Percentiles rank a stretch among this genome's conserved stretches.
These are phyloP conservation scores for Phytopythium oedochilum DNA, from an alignment of 352 stramenopile species.

Conservation along the genomic window DNA sequence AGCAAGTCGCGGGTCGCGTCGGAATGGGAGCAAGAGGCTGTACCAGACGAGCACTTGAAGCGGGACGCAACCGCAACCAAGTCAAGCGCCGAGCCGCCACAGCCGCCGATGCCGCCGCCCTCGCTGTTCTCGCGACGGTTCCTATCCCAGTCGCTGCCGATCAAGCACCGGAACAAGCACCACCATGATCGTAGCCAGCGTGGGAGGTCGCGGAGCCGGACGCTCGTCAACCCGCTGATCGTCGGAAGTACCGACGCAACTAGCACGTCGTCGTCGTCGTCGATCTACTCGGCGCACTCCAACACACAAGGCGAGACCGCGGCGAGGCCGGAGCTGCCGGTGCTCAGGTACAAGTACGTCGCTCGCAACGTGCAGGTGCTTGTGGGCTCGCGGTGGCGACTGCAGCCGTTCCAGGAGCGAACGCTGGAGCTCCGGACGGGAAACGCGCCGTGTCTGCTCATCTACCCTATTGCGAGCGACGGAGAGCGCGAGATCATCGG, in stretches of 20 bases:
- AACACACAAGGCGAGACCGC: not conserved
- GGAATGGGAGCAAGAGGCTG: no score
- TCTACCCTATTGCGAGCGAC: constrained; percentile 15
- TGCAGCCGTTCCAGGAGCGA: constrained; percentile 41
- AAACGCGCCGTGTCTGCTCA: constrained; percentile 15
- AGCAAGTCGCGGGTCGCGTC: not conserved
- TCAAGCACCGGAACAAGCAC: not conserved
- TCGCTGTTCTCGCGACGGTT: not conserved
- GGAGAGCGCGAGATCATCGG: constrained; percentile 2
- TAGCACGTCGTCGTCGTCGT: not conserved
- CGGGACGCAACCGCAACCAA: no score
- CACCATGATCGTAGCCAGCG: not conserved
- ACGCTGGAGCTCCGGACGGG: constrained; percentile 34
- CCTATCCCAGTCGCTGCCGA: constrained; percentile 2
- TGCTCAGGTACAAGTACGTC: constrained; percentile 46
- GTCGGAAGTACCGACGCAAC: not conserved
- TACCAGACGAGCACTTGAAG: no score
- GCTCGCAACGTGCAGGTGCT: constrained; percentile 38
- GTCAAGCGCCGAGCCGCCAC: not conserved
- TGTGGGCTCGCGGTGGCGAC: constrained; percentile 36
- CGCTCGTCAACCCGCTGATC: constrained; percentile 7
- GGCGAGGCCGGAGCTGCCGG: constrained; percentile 21
- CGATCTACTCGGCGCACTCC: not conserved
- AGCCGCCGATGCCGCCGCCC: not conserved
- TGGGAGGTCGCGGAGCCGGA: not conserved